A percentile compares a stretch with the other conserved stretches of the same genome.
phyloP scores from a whole-genome alignment of 495 filamentous ascomycete species.

The Aspergillus egyptiacus region DNA sequence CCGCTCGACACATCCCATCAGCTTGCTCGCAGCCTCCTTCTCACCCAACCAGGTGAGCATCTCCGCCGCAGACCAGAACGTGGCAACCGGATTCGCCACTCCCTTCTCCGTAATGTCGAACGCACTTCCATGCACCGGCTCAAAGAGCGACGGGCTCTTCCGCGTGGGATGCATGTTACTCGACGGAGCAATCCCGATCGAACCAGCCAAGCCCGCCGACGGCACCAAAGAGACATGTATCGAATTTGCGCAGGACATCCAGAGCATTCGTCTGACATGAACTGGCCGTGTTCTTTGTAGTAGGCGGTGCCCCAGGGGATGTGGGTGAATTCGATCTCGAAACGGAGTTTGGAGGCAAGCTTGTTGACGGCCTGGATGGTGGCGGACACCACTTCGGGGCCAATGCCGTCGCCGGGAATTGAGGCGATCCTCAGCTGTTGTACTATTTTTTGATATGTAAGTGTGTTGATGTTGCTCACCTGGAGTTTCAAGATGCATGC shows the following conservation, averaged over 20 bases:
- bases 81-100: conserved; percentile 65
- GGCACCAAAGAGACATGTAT: conserved; percentile 53
- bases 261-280: conserved; percentile 48
- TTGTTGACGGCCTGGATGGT: conserved; percentile 42
- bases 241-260: conserved; percentile 43
- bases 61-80: conserved; percentile 63
- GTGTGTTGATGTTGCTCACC: no score
- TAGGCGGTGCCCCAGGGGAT: conserved; percentile 47
- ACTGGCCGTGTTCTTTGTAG: conserved; percentile 48
- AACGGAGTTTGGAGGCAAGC: conserved; percentile 36
- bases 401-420: conserved; percentile 51
- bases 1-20: conserved; percentile 56
- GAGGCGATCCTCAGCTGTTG: conserved; percentile 45
- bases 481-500: no score
- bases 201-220: conserved; percentile 50
- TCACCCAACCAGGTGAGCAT: conserved; percentile 64
- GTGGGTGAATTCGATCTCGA: conserved; percentile 44
- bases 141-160: conserved; percentile 56
- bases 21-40: conserved; percentile 46
- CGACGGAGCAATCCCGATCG: conserved; percentile 52
- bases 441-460: no score
- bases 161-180: conserved; percentile 59
- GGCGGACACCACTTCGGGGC: conserved; percentile 45
- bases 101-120: conserved; percentile 69
- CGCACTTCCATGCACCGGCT: conserved; percentile 60